These are phyloP conservation scores for Colletotrichum tabaci DNA, from an alignment of 2,329 filamentous ascomycete species.

Conservation along the genomic window DNA sequence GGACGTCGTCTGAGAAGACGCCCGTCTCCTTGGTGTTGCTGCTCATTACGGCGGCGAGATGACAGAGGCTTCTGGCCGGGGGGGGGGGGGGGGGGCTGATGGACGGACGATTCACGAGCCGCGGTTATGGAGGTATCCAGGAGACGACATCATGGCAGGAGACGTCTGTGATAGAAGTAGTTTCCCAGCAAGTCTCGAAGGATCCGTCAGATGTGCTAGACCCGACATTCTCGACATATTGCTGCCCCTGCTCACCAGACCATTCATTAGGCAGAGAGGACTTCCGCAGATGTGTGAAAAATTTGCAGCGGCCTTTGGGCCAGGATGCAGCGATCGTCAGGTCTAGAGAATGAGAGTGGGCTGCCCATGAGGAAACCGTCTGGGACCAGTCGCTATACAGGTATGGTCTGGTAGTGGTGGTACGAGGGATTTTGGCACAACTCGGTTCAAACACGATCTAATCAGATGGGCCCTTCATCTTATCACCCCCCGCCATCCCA, in stretches of 20 bases:
- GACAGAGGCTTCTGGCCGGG: not conserved
- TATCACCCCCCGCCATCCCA: not conserved
- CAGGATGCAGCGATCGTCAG: not conserved
- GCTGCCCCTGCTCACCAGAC: not conserved
- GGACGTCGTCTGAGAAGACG: conserved; percentile 6
- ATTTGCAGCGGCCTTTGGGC: not conserved
- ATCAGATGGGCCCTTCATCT: conserved; percentile 10
- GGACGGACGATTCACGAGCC: not conserved
- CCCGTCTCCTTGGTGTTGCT: conserved; percentile 2
- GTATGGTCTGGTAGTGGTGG: not conserved
- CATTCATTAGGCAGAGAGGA: not conserved
- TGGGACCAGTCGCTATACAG: not conserved
- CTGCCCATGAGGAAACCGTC: not conserved
- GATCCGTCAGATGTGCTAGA: not conserved
- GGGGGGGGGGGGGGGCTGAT: too few species aligned
- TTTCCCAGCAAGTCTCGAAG: not conserved
- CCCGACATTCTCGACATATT: too few species aligned
- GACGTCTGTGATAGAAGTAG: not conserved
- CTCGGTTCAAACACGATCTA: not conserved
- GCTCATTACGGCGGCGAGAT: not conserved
- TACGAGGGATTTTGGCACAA: not conserved
- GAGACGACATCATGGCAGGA: not conserved
- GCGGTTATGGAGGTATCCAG: not conserved
- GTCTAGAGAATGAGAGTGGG: not conserved
- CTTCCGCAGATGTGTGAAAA: not conserved